phyloP scores from a whole-genome alignment of 257 asterid species.

The Perilla frutescens region DNA sequence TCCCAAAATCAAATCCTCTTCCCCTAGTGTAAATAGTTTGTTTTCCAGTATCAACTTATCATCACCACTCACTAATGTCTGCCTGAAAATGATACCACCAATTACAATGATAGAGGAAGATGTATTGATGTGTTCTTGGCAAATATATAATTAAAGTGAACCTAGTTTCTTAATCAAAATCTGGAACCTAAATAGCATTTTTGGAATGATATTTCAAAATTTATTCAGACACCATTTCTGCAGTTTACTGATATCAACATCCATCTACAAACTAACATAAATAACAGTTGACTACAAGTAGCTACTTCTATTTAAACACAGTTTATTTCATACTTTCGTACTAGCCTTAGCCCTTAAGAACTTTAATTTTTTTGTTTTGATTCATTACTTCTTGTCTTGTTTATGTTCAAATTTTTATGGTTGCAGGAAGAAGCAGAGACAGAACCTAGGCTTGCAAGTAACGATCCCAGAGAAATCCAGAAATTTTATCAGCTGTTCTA shows the following conservation, averaged over 20 bases:
- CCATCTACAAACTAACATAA: not conserved
- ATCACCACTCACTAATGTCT: not conserved
- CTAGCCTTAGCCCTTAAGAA: not conserved
- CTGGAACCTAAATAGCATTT: slow-evolving; percentile 15
- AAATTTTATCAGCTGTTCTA: slow-evolving; percentile 72
- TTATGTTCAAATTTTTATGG: slow-evolving; percentile 12
- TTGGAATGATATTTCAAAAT: slow-evolving; percentile 1
- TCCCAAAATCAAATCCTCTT: not conserved
- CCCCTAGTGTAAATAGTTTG: not conserved
- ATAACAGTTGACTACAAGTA: not conserved
- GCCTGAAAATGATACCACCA: not conserved
- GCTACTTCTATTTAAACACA: slow-evolving; percentile 3
- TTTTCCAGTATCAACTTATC: not conserved
- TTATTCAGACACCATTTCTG: slow-evolving; percentile 12
- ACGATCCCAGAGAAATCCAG: slow-evolving; percentile 77
- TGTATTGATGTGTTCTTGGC: slow-evolving; percentile 1
- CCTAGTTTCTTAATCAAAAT: slow-evolving; percentile 12
- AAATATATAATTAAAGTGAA: slow-evolving; percentile 1
- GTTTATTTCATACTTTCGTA: not conserved
- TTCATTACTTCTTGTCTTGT: slow-evolving; percentile 8
- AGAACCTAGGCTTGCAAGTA: slow-evolving; percentile 50
- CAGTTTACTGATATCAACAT: not conserved
- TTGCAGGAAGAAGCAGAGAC: slow-evolving; percentile 78
- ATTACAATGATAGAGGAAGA: not conserved
- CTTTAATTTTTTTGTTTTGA: not conserved